Base-by-base conservation (phyloP, 2,329 filamentous ascomycete species). In the Penicillium polonicum region DNA sequence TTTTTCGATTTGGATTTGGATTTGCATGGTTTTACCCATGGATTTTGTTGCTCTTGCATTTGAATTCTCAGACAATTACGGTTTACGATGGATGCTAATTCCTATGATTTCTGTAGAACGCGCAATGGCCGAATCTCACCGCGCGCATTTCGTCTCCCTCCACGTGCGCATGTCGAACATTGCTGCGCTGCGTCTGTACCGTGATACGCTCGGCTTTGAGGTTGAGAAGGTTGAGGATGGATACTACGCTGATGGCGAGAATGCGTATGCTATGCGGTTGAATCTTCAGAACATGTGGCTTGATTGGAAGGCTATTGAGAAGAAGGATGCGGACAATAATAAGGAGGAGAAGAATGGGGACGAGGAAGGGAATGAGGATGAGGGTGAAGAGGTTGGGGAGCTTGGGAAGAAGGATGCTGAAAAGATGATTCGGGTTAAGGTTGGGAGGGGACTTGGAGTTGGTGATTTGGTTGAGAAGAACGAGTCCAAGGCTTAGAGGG, bases 51-150 rank as follows among this genome's bases (percentile, higher is more conserved):
- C n/a, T n/a, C n/a, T n/a, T n/a, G n/a, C n/a, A n/a, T n/a, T n/a
- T 15, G 4, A 29, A 23, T 5, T 8, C 2, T 21, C 21, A 10
- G 13, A 31, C 8, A 1, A 2, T 45, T 21, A 21, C 10, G 12
- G 2, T 15, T 33, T 15, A 33, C 5, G 13, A n/a, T 21, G 1
- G 9, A 3, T 15, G 17, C 38, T 43, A n/a, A 43, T 43, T 12
- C 13, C 1, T 3, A 21, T 41, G 3, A 2, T 49, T 25, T 12
- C 58, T 46, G 12, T 64, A 93, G 90, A 97, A 80, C 85, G 91
- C 68, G 94, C 94, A 68, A 99, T 99, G 94, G 92, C 92, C 59
- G 94, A 99, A 77, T 92, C 90, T 35, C 97, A 93, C 73, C 85
- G 86, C 69, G 94, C 92, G 1, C 85, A 89, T 73, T 97, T 97